Percentiles rank a stretch among this genome's conserved stretches.
phyloP scores from a whole-genome alignment of 139 green algal genomes.

The Dunaliella primolecta region DNA sequence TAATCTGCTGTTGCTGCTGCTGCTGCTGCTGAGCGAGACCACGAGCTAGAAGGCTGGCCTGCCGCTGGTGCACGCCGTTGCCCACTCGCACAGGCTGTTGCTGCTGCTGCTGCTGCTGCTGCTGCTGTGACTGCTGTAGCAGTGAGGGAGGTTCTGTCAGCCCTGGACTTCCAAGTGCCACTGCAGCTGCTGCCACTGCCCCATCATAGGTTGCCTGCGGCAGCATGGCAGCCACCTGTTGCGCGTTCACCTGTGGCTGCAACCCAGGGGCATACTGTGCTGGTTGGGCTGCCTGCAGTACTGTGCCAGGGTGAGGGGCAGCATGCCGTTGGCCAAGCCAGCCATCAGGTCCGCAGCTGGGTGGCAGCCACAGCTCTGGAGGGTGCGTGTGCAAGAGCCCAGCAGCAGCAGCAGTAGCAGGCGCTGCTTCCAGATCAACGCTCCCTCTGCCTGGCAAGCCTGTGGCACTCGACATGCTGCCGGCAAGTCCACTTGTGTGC shows the following conservation, averaged over 20 bases:
- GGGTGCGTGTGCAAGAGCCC: not conserved
- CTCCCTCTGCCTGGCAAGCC: too few species aligned
- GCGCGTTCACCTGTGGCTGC: too few species aligned
- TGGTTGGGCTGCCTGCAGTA: too few species aligned
- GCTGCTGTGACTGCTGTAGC: not conserved
- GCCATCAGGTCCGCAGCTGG: not conserved
- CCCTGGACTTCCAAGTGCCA: not conserved
- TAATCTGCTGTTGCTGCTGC: not conserved
- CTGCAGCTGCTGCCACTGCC: not conserved
- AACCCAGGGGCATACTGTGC: too few species aligned
- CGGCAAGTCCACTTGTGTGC: too few species aligned
- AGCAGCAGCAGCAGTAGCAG: too few species aligned
- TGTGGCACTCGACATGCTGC: too few species aligned
- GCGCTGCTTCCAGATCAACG: too few species aligned
- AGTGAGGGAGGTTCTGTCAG: not conserved
- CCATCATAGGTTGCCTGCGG: not conserved
- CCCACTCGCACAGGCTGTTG: not conserved
- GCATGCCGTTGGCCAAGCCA: not conserved
- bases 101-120: slow-evolving; percentile 6
- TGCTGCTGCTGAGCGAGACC: not conserved
- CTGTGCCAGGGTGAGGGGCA: not conserved
- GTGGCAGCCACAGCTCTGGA: not conserved
- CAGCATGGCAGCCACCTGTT: not conserved
- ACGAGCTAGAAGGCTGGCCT: not conserved
- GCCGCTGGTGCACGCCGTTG: not conserved